Base-by-base conservation (phyloP, 2,329 filamentous ascomycete species). In the Colletotrichum kahawae region DNA sequence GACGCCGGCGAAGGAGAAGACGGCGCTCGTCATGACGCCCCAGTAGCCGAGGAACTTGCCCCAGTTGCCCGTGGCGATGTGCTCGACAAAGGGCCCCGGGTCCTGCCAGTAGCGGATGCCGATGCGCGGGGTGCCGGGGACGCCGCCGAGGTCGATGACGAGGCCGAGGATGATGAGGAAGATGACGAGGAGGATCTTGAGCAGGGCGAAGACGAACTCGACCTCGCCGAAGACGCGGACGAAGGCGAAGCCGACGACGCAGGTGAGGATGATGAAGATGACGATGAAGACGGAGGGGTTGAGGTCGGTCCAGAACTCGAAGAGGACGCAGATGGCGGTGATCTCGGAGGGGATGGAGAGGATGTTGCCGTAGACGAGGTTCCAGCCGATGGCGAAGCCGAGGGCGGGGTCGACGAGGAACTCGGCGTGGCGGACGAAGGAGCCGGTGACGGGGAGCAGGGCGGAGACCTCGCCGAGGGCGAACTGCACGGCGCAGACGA, bases 91-190 rank as follows among this genome's bases (percentile, higher is more conserved):
- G 0, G 92, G 91, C 10, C 79, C 79, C 64, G 73, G 67, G 57
- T 54, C 36, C 34, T 62, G 70, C 76, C 77, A 78, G 74, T 78
- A 77, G 38, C 70, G 29, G 65, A 78, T 79, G 13, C 79, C 79
- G 54, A 80, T 76, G 48, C 71, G 77, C 13, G 79, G 73, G 18
- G 77, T 79, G 7, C 78, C 78, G 13, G 79, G 78, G 29, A 74
- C 77, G 31, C 79, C 79, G 7, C 74, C 76, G 2, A 91, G 14
- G 48, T 76, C 79, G 74, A 76, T 79, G 18, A 79, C 77, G 38
- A 93, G 92, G 2, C 91, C 90, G 60, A 93, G 85, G 51, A 93
- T 87, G 75, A 93, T 92, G 80, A 93, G 93, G 70, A 91, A 87
- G 14, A 89, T 83, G 72, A 91, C 90, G 18, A 88, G 88, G 38